Conservation (phyloP, 192 early-diverging fungal species). For the Allomyces macrogynus region DNA sequence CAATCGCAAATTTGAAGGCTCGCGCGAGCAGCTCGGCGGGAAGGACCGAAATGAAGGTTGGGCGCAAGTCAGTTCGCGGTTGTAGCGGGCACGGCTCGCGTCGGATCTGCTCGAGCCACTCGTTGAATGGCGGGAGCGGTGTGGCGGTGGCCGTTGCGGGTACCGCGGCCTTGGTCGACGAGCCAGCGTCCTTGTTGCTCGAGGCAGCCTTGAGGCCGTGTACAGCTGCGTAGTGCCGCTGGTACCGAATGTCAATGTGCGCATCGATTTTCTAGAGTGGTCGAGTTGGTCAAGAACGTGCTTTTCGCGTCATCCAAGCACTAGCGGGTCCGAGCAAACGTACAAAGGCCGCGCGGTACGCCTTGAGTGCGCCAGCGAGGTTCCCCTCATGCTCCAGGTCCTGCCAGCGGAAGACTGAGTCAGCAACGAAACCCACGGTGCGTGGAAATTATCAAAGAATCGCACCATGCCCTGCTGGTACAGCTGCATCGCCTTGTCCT, state of each 20-base stretch:
- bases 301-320: too few species aligned
- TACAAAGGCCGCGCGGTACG: too few species aligned
- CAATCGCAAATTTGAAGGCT: neutral
- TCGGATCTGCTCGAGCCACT: neutral
- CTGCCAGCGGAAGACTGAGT: too few species aligned
- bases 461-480: too few species aligned
- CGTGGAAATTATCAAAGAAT: too few species aligned
- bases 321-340: too few species aligned
- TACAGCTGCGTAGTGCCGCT: neutral
- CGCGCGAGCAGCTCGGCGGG: neutral
- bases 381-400: too few species aligned
- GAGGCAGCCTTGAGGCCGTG: neutral
- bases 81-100: neutral
- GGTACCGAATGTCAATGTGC: neutral
- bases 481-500: too few species aligned
- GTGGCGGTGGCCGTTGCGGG: neutral
- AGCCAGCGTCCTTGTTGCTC: neutral
- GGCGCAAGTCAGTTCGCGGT: neutral
- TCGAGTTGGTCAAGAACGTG: too few species aligned
- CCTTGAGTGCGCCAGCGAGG: too few species aligned
- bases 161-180: neutral
- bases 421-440: too few species aligned
- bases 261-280: neutral
- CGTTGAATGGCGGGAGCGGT: neutral
- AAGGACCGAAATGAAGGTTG: neutral